These are phyloP conservation scores for Sugiyamaella castrensis DNA, from an alignment of 1,139 yeast genomes.

Conservation along the genomic window DNA sequence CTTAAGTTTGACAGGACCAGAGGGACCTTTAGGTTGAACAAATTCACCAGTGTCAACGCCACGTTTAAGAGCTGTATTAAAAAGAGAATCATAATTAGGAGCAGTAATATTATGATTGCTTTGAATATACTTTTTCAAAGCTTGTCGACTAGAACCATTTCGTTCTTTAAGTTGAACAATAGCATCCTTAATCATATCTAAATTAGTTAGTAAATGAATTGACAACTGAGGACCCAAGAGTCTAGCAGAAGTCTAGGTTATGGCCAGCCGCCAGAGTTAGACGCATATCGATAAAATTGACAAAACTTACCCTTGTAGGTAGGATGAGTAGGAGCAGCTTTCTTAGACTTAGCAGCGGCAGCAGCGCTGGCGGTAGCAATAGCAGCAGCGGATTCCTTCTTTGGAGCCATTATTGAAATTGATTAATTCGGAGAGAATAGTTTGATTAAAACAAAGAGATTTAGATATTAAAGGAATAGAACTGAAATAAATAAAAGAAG, in stretches of 20 bases:
- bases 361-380: conserved; percentile 19
- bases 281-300: conserved; percentile 17
- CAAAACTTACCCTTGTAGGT: conserved; percentile 42
- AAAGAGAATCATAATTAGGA: conserved; percentile 66
- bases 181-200: conserved; percentile 77
- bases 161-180: conserved; percentile 68
- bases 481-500: background rate
- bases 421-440: background rate
- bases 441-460: background rate
- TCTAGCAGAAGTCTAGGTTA: too few relatives aligned
- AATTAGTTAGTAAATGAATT: conserved; percentile 15
- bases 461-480: background rate
- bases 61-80: conserved; percentile 75
- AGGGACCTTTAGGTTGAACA: conserved; percentile 86
- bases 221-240: too few relatives aligned
- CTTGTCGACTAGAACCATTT: conserved; percentile 78
- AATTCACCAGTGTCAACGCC: conserved; percentile 79
- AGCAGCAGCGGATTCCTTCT: conserved; percentile 19
- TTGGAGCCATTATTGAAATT: conserved; percentile 17
- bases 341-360: conserved; percentile 24
- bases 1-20: conserved; percentile 67
- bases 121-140: conserved; percentile 68
- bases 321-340: conserved; percentile 39
- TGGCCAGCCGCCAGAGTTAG: too few relatives aligned
- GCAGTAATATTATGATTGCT: conserved; percentile 59